Conservation (phyloP, 352 stramenopile genomes). For the Aphanomyces stellatus region DNA sequence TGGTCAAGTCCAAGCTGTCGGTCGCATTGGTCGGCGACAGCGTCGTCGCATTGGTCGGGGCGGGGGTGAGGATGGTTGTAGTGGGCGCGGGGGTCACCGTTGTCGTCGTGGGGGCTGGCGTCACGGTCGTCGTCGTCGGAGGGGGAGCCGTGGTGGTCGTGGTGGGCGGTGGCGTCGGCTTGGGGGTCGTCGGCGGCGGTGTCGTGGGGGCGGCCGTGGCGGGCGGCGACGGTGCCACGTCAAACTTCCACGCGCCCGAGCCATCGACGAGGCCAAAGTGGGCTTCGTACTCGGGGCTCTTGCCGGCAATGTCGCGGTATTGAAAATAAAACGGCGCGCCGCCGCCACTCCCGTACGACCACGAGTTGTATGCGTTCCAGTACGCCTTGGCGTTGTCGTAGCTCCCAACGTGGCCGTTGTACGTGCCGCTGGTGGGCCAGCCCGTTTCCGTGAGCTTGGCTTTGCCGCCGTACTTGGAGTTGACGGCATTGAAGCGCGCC, state of each 20-base stretch:
- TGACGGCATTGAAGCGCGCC: conserved; percentile 22
- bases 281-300: conserved; percentile 40
- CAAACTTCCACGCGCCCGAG: conserved; percentile 17
- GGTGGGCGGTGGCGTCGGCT: background rate
- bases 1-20: background rate
- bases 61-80: background rate
- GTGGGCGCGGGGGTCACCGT: background rate
- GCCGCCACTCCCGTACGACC: conserved; percentile 15
- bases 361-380: conserved; percentile 10
- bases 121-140: background rate
- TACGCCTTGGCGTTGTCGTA: conserved; percentile 15
- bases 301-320: conserved; percentile 10
- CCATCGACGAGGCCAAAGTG: conserved; percentile 40
- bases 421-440: conserved; percentile 22
- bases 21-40: background rate
- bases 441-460: conserved; percentile 28
- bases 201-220: background rate
- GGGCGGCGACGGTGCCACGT: conserved; percentile 6
- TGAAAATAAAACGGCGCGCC: conserved; percentile 21
- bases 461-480: conserved; percentile 23
- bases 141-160: conserved; percentile 3
- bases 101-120: background rate
- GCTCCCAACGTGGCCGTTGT: conserved; percentile 24
- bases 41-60: background rate
- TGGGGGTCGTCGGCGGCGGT: background rate